Conservation (phyloP, 441 rosid species). For the Gossypium schwendimanii region DNA sequence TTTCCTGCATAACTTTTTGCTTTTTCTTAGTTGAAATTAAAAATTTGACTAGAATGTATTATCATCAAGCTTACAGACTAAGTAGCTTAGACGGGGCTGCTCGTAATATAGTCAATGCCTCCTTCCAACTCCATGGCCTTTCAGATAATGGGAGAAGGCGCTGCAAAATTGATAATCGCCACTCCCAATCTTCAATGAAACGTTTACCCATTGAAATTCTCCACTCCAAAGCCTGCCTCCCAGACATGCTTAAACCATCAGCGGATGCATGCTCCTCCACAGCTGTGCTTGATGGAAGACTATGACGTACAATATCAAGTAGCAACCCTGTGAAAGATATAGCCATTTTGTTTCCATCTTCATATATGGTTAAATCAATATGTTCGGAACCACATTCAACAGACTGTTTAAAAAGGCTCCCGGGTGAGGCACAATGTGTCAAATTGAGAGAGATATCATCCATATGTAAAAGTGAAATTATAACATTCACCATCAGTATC, state of each 20-base stretch:
- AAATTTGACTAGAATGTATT: slow-evolving; percentile 14
- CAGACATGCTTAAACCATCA: slow-evolving; percentile 48
- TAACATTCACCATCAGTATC: slow-evolving; percentile 88
- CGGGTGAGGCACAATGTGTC: slow-evolving; percentile 46
- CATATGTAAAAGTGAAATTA: slow-evolving; percentile 86
- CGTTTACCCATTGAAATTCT: slow-evolving; percentile 62
- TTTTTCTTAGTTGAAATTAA: slow-evolving; percentile 7
- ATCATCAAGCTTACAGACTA: slow-evolving; percentile 62
- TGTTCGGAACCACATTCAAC: slow-evolving; percentile 37
- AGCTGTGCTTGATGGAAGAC: slow-evolving; percentile 51
- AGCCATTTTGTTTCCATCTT: slow-evolving; percentile 70
- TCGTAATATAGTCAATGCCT: slow-evolving; percentile 80
- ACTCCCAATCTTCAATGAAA: slow-evolving; percentile 95
- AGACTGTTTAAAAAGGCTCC: slow-evolving; percentile 41
- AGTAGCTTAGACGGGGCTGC: slow-evolving; percentile 96
- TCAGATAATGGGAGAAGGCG: slow-evolving; percentile 85
- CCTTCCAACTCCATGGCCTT: slow-evolving; percentile 89
- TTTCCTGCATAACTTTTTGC: not conserved
- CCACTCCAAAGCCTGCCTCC: slow-evolving; percentile 88
- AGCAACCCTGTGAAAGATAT: slow-evolving; percentile 70
- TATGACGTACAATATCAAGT: slow-evolving; percentile 59
- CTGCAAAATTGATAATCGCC: slow-evolving; percentile 93
- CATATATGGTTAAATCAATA: slow-evolving; percentile 37
- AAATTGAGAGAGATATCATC: slow-evolving; percentile 69
- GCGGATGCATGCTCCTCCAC: slow-evolving; percentile 51